Conservation (phyloP, 441 rosid genomes). For the Melianthus villosus region DNA sequence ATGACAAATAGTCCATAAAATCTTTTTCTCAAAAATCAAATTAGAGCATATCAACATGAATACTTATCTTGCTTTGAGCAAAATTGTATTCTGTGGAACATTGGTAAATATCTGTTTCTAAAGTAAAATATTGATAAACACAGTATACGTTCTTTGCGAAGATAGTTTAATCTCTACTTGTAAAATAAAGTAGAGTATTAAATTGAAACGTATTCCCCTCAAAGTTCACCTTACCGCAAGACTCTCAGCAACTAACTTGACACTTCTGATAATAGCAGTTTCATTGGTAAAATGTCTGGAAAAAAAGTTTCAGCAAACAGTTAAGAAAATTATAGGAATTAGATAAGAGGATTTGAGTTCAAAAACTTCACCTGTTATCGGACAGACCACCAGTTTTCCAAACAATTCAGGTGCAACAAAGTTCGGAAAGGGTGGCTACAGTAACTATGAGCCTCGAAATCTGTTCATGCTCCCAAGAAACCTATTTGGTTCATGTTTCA, state of each 20-base stretch:
- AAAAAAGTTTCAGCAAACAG: slow-evolving; percentile 5
- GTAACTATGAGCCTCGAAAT: slow-evolving; percentile 88
- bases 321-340: not conserved
- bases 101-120: too few relatives aligned
- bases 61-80: too few relatives aligned
- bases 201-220: too few relatives aligned
- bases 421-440: slow-evolving; percentile 85
- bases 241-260: slow-evolving; percentile 84
- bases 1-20: too few relatives aligned
- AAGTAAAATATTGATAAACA: too few relatives aligned
- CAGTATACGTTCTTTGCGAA: too few relatives aligned
- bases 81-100: too few relatives aligned
- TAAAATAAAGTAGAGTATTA: too few relatives aligned
- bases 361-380: slow-evolving; percentile 48
- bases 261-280: slow-evolving; percentile 45
- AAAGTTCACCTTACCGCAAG: slow-evolving; percentile 49
- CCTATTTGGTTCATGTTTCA: too few relatives aligned
- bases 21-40: too few relatives aligned
- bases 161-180: too few relatives aligned
- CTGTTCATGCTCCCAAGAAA: slow-evolving; percentile 99
- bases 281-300: slow-evolving; percentile 53
- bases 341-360: slow-evolving; percentile 9
- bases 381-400: slow-evolving; percentile 59
- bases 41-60: too few relatives aligned
- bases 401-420: slow-evolving; percentile 60